Percentiles rank a stretch among this genome's conserved stretches.
phyloP scores from a whole-genome alignment of 768 basidiomycete species.

The Leccinum variicolor region DNA sequence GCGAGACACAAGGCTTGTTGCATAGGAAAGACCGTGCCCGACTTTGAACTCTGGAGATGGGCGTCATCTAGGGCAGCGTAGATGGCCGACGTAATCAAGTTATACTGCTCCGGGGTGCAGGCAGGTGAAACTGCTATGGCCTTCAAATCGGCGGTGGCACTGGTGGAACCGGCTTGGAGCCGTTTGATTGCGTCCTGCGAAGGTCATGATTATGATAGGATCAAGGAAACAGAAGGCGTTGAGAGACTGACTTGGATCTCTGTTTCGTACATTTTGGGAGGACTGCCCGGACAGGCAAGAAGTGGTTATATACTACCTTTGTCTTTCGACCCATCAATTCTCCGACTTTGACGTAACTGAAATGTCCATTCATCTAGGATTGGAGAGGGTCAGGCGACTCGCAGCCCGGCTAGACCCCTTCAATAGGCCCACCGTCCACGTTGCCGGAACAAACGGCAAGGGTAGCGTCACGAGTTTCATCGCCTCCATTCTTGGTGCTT shows the following conservation, averaged over 20 bases:
- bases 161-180: slow-evolving; percentile 22
- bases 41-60: slow-evolving; percentile 17
- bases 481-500: slow-evolving; percentile 64
- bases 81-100: slow-evolving; percentile 17
- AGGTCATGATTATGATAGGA: background rate
- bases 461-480: slow-evolving; percentile 87
- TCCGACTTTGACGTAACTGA: slow-evolving; percentile 5
- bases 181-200: slow-evolving; percentile 17
- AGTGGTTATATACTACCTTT: background rate
- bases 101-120: slow-evolving; percentile 19
- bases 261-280: slow-evolving; percentile 14
- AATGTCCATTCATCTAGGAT: slow-evolving; percentile 68
- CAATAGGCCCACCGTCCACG: slow-evolving; percentile 79
- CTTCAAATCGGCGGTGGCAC: slow-evolving; percentile 16
- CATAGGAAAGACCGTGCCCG: slow-evolving; percentile 9
- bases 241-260: slow-evolving; percentile 15
- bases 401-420: slow-evolving; percentile 56
- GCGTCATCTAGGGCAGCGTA: slow-evolving; percentile 17
- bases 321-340: background rate
- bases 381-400: slow-evolving; percentile 55
- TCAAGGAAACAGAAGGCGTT: background rate
- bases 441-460: slow-evolving; percentile 97
- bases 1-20: slow-evolving; percentile 22
- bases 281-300: background rate
- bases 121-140: slow-evolving; percentile 16